Evolutionary conservation across 2,329 filamentous ascomycete species (phyloP).

Genomic region (Aureobasidium lini): DNA sequence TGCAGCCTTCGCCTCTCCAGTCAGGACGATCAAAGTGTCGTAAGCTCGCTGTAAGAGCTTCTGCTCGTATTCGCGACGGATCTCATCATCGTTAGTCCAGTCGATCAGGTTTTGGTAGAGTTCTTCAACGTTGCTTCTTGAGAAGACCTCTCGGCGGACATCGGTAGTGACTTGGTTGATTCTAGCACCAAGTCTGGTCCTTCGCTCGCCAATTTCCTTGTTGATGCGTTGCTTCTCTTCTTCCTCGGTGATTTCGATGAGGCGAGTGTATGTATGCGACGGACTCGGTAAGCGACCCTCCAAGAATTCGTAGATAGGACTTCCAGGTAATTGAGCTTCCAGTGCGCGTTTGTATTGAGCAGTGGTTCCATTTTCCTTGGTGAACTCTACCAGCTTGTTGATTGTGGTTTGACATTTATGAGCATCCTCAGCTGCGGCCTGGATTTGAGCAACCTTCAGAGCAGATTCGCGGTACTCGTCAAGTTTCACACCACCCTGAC

Average conservation of each 20-base stretch:
- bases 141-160: slow-evolving; percentile 78
- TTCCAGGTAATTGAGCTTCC: slow-evolving; percentile 68
- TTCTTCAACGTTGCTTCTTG: slow-evolving; percentile 66
- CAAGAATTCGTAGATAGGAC: slow-evolving; percentile 70
- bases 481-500: slow-evolving; percentile 61
- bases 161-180: slow-evolving; percentile 77
- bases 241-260: slow-evolving; percentile 74
- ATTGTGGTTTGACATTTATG: slow-evolving; percentile 56
- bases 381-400: slow-evolving; percentile 71
- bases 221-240: slow-evolving; percentile 89
- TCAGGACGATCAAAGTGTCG: slow-evolving; percentile 65
- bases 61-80: slow-evolving; percentile 79
- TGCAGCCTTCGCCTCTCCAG: slow-evolving; percentile 56
- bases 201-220: slow-evolving; percentile 77
- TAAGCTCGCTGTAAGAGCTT: slow-evolving; percentile 77
- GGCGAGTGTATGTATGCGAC: slow-evolving; percentile 68
- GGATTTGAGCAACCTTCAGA: slow-evolving; percentile 66
- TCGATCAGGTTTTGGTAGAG: slow-evolving; percentile 79
- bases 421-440: slow-evolving; percentile 55
- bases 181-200: slow-evolving; percentile 78
- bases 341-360: slow-evolving; percentile 70
- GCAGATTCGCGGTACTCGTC: slow-evolving; percentile 67
- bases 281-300: slow-evolving; percentile 80
- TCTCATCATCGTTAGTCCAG: slow-evolving; percentile 81
- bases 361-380: slow-evolving; percentile 63